Percentiles rank a stretch among this genome's conserved stretches.
Conservation (phyloP, 805 yeast genomes). For the Kluyveromyces siamensis region DNA sequence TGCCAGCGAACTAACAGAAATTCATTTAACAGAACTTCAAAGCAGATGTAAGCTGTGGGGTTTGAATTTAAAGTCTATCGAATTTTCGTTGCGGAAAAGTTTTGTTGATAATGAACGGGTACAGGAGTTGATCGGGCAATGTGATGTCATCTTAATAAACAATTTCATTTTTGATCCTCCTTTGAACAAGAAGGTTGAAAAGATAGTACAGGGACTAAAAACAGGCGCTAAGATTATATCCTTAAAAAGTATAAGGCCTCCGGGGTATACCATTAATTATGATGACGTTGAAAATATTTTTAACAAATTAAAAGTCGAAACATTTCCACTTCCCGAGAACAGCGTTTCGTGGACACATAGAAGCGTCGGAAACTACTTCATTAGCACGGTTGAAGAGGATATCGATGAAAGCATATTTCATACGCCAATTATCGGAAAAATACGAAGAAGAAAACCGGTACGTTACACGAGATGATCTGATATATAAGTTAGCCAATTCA, state of each 20-base stretch:
- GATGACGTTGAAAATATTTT: conserved; percentile 48
- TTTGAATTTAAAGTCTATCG: conserved; percentile 43
- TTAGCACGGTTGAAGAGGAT: conserved; percentile 52
- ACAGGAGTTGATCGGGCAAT: conserved; percentile 40
- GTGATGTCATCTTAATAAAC: conserved; percentile 71
- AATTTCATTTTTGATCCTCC: conserved; percentile 77
- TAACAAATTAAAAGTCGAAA: conserved; percentile 55
- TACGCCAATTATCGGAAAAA: conserved; percentile 17
- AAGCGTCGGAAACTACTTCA: conserved; percentile 60
- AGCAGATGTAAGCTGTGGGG: conserved; percentile 59
- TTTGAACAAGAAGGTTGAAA: conserved; percentile 58
- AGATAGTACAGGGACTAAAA: conserved; percentile 51
- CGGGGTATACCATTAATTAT: conserved; percentile 52
- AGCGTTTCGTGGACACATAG: conserved; percentile 85
- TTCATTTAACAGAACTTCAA: conserved; percentile 50
- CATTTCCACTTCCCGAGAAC: conserved; percentile 52
- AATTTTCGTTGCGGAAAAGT: conserved; percentile 57
- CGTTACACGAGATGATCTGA: conserved; percentile 20
- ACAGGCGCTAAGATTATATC: conserved; percentile 75
- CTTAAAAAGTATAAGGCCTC: conserved; percentile 69
- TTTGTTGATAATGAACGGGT: conserved; percentile 62
- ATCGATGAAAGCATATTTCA: conserved; percentile 28
- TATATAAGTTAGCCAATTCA: not conserved
- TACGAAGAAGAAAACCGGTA: conserved; percentile 9
- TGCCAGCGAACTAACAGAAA: conserved; percentile 59